Conservation (phyloP, 805 yeast genomes). For the Starmerella stigmatis region DNA sequence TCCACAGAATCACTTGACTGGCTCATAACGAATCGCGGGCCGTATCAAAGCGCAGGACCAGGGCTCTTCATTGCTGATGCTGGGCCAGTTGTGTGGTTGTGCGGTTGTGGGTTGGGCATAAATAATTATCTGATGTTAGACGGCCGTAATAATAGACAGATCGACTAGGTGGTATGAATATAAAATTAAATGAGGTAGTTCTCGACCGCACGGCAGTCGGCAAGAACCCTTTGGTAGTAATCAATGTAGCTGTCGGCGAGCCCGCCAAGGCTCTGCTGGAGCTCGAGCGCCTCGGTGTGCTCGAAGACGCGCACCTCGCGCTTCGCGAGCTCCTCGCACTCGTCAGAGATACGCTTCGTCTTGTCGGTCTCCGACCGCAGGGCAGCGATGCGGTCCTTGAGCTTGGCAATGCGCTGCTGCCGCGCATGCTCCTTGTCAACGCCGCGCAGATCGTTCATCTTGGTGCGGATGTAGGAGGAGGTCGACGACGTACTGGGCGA, state of each 20-base stretch:
- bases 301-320: conserved; percentile 63
- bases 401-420: conserved; percentile 42
- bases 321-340: conserved; percentile 46
- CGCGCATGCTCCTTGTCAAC: conserved; percentile 49
- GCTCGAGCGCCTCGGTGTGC: conserved; percentile 63
- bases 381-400: conserved; percentile 41
- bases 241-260: conserved; percentile 67
- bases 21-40: too few species aligned
- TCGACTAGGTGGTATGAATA: too few species aligned
- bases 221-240: conserved; percentile 57
- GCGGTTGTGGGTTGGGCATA: too few species aligned
- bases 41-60: too few species aligned
- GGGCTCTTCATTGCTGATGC: too few species aligned
- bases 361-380: conserved; percentile 41
- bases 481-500: conserved; percentile 32
- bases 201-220: conserved; percentile 49
- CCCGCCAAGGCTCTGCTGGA: conserved; percentile 57
- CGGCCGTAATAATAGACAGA: too few species aligned
- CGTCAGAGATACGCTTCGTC: conserved; percentile 42
- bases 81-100: too few species aligned
- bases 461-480: conserved; percentile 42
- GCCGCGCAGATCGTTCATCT: conserved; percentile 53
- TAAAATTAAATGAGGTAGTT: background rate
- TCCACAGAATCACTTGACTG: too few species aligned
- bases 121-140: too few species aligned